A percentile compares a stretch with the other conserved stretches of the same genome.
phyloP scores from a whole-genome alignment of 352 stramenopile species.

The Achlya hypogyna region DNA sequence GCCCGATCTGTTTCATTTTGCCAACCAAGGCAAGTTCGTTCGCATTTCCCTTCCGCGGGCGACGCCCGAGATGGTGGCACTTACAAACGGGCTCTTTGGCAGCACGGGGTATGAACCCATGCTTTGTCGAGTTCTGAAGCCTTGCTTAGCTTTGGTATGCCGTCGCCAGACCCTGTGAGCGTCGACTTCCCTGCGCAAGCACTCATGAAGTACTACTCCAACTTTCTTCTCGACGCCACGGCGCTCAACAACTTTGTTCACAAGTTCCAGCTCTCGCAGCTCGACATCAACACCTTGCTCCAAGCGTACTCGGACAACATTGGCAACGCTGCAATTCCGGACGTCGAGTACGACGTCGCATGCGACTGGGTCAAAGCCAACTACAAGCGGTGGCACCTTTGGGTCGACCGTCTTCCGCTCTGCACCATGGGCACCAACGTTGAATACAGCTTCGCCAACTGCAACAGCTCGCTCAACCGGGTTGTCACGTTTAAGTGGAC shows the following conservation, averaged over 20 bases:
- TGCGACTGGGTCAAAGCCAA: constrained; percentile 47
- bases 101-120: not conserved
- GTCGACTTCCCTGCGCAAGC: constrained; percentile 33
- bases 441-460: constrained; percentile 25
- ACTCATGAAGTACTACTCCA: constrained; percentile 32
- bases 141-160: constrained; percentile 20
- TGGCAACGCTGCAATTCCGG: not conserved
- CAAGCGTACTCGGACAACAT: not conserved
- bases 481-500: constrained; percentile 34
- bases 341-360: constrained; percentile 14
- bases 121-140: not conserved
- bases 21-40: constrained; percentile 29
- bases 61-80: constrained; percentile 19
- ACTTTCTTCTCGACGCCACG: constrained; percentile 20
- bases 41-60: constrained; percentile 34
- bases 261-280: not conserved
- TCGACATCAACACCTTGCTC: not conserved
- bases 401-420: constrained; percentile 33
- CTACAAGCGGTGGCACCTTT: constrained; percentile 41
- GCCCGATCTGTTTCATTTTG: constrained; percentile 39
- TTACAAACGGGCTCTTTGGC: not conserved
- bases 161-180: constrained; percentile 36
- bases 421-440: constrained; percentile 28
- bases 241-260: constrained; percentile 23
- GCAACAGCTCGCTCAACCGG: constrained; percentile 16